Conservation (phyloP, 2,329 filamentous ascomycete species). For the Phaeomoniella chlamydospora region DNA sequence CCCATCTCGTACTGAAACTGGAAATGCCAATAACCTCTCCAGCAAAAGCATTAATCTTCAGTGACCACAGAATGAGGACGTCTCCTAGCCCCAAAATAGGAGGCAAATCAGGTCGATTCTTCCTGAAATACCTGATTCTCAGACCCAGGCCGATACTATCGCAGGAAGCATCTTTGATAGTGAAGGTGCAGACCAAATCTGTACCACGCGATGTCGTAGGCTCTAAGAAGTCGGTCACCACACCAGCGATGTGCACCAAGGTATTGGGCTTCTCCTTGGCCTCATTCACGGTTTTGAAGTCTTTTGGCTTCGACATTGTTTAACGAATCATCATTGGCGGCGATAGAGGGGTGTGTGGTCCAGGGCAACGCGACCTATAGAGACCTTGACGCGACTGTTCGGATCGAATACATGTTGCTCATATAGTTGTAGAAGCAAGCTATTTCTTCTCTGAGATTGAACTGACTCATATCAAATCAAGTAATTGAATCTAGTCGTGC, state of each 20-base stretch:
- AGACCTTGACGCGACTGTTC: no score
- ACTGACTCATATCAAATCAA: no score
- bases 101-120: constrained; percentile 26
- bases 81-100: constrained; percentile 37
- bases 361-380: no score
- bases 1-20: constrained; percentile 3
- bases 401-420: no score
- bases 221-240: constrained; percentile 51
- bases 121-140: constrained; percentile 48
- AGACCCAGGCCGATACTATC: constrained; percentile 21
- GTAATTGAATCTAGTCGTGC: no score
- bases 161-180: constrained; percentile 45
- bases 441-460: no score
- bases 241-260: constrained; percentile 44
- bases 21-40: constrained; percentile 3
- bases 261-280: constrained; percentile 1
- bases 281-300: constrained; percentile 1
- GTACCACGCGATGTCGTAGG: constrained; percentile 35
- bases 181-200: constrained; percentile 49
- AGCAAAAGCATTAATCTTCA: constrained; percentile 25
- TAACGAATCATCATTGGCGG: no score
- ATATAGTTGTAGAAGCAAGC: no score
- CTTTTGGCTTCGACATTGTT: no score
- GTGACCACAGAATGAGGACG: constrained; percentile 46
- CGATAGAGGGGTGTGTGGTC: no score